Evolutionary conservation across 2,329 filamentous ascomycete species (phyloP).

Genomic region (Didymella pinodella): DNA sequence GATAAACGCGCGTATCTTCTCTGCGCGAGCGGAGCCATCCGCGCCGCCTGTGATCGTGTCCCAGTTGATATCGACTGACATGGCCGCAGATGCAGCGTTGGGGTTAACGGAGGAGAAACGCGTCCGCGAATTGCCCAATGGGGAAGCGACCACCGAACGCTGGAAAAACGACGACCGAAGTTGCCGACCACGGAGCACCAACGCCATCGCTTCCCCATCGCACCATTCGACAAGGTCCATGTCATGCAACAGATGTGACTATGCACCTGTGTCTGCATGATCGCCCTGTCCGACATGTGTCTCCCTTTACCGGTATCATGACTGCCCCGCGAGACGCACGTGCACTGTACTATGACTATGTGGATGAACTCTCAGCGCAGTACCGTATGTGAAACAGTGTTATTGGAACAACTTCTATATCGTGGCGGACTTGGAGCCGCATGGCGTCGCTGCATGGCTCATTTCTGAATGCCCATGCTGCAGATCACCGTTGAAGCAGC

Average conservation of each 20-base stretch:
- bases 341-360: conserved; percentile 9
- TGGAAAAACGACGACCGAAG: conserved; percentile 27
- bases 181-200: conserved; percentile 27
- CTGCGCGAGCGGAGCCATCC: conserved; percentile 84
- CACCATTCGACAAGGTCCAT: conserved; percentile 26
- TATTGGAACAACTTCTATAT: conserved; percentile 11
- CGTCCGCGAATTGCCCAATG: conserved; percentile 29
- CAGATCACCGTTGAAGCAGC: conserved; percentile 33
- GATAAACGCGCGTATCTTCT: conserved; percentile 89
- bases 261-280: conserved; percentile 29
- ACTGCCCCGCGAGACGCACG: conserved; percentile 12
- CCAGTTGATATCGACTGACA: conserved; percentile 99
- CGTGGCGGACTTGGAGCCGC: conserved; percentile 36
- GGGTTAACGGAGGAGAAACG: conserved; percentile 35
- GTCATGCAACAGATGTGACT: conserved; percentile 29
- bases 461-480: conserved; percentile 36
- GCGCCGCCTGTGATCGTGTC: conserved; percentile 87
- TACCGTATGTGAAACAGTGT: conserved; percentile 9
- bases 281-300: conserved; percentile 24
- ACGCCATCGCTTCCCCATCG: conserved; percentile 24
- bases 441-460: conserved; percentile 41
- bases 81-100: conserved; percentile 53
- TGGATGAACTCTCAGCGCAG: conserved; percentile 8
- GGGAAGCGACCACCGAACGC: conserved; percentile 32
- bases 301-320: conserved; percentile 19